Percentiles rank a stretch among this genome's conserved stretches.
Conservation (phyloP, 768 basidiomycete genomes). For the Boletus bicolor region DNA sequence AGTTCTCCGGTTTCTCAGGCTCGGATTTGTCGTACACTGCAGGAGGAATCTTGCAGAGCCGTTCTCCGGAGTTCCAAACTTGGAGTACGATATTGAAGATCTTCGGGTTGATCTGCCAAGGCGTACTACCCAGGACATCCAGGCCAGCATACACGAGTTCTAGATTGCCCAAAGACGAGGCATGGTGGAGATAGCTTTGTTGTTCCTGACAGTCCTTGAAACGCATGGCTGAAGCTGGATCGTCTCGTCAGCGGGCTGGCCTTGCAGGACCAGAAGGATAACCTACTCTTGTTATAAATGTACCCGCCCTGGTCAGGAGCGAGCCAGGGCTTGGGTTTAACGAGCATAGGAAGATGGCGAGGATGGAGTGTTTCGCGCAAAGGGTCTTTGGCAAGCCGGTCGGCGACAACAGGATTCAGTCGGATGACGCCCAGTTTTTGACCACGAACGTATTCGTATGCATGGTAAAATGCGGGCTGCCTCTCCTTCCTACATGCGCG, state of each 20-base stretch:
- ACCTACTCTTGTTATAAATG: constrained; percentile 69
- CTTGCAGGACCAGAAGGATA: constrained; percentile 1
- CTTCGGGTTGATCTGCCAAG: constrained; percentile 83
- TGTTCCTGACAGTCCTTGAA: constrained; percentile 91
- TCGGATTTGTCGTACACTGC: constrained; percentile 61
- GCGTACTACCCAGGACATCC: constrained; percentile 84
- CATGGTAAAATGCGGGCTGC: constrained; percentile 89
- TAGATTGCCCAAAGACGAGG: constrained; percentile 68
- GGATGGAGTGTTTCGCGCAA: constrained; percentile 77
- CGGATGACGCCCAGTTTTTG: constrained; percentile 90
- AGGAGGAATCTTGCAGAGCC: constrained; percentile 83
- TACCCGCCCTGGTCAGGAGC: constrained; percentile 78
- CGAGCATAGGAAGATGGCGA: constrained; percentile 93
- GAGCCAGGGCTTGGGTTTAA: constrained; percentile 87
- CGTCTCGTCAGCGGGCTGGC: not conserved
- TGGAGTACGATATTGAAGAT: constrained; percentile 72
- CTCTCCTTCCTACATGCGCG: constrained; percentile 52
- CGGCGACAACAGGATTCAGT: constrained; percentile 76
- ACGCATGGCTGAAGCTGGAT: constrained; percentile 74
- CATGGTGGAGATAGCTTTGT: constrained; percentile 68
- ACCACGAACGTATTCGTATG: constrained; percentile 92
- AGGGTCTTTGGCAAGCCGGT: constrained; percentile 72
- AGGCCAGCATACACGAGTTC: constrained; percentile 86
- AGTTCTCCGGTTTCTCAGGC: constrained; percentile 47
- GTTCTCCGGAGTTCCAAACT: constrained; percentile 86